Conservation (phyloP, 208 protist species). For the Lotmaria passim region DNA sequence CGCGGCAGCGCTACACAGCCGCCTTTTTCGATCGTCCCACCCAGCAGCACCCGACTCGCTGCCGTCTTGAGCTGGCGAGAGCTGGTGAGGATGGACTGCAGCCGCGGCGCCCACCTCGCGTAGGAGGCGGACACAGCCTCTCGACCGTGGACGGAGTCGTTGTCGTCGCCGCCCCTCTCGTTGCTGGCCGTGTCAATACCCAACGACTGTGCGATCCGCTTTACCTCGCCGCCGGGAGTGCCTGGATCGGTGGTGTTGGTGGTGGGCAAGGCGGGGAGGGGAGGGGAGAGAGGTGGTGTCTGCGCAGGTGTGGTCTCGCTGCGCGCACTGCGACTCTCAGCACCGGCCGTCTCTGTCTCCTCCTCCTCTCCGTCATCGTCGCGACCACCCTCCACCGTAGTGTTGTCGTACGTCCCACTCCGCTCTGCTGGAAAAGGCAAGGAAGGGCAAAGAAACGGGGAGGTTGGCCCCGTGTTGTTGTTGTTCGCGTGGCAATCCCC, state of each 20-base stretch:
- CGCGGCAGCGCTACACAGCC: slow-evolving; percentile 52
- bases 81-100: not conserved
- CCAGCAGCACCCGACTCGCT: not conserved
- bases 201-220: too few species aligned
- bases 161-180: not conserved
- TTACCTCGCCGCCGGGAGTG: too few species aligned
- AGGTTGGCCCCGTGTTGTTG: not conserved
- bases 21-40: slow-evolving; percentile 11
- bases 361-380: not conserved
- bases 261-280: not conserved
- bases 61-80: not conserved
- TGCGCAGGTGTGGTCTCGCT: not conserved
- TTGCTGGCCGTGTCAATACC: too few species aligned
- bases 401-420: not conserved
- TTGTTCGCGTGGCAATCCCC: not conserved
- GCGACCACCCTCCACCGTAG: not conserved
- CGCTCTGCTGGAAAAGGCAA: not conserved
- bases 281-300: not conserved
- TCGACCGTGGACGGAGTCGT: not conserved
- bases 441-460: not conserved
- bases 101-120: not conserved
- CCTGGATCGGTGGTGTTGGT: not conserved
- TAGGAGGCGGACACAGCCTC: slow-evolving; percentile 3
- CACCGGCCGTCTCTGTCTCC: not conserved
- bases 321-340: not conserved